These are phyloP conservation scores for Venturia nashicola DNA, from an alignment of 2,329 filamentous ascomycete genomes.

Conservation along the genomic window DNA sequence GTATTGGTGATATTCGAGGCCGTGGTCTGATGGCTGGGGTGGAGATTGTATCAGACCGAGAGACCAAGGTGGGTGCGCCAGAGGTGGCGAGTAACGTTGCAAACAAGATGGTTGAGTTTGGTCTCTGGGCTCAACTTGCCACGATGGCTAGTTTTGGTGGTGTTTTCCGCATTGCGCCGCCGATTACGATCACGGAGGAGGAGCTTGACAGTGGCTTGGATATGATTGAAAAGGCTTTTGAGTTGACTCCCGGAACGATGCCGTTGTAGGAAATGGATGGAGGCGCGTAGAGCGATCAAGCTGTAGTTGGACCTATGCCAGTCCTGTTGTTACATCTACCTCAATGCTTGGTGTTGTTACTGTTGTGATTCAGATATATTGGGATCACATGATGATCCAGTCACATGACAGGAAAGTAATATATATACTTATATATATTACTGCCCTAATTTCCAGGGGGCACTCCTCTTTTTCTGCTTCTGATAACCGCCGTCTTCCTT, in stretches of 20 bases:
- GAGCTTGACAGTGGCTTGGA: constrained; percentile 34
- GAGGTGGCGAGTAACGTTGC: constrained; percentile 38
- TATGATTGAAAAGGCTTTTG: constrained; percentile 46
- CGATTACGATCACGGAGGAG: constrained; percentile 17
- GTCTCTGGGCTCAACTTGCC: constrained; percentile 45
- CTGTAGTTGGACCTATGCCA: too few species aligned
- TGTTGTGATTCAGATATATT: too few species aligned
- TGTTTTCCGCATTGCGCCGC: constrained; percentile 13
- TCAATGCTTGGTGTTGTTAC: too few species aligned
- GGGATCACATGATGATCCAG: too few species aligned
- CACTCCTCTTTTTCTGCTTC: too few species aligned
- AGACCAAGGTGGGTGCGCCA: constrained; percentile 34
- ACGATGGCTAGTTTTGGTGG: constrained; percentile 37
- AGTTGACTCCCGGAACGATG: constrained; percentile 33
- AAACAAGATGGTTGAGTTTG: constrained; percentile 36
- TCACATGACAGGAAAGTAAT: too few species aligned
- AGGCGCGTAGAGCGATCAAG: neutral
- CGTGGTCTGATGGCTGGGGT: constrained; percentile 46
- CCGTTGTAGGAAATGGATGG: constrained; percentile 15
- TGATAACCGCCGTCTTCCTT: too few species aligned
- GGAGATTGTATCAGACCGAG: constrained; percentile 42
- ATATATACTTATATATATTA: too few species aligned
- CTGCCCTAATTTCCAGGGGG: too few species aligned
- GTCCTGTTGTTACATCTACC: too few species aligned
- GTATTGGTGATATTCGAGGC: constrained; percentile 50